A percentile compares a stretch with the other conserved stretches of the same genome.
Conservation (phyloP, 228 moss, liverwort and hornwort genomes). For the Sphagnum magellanicum region DNA sequence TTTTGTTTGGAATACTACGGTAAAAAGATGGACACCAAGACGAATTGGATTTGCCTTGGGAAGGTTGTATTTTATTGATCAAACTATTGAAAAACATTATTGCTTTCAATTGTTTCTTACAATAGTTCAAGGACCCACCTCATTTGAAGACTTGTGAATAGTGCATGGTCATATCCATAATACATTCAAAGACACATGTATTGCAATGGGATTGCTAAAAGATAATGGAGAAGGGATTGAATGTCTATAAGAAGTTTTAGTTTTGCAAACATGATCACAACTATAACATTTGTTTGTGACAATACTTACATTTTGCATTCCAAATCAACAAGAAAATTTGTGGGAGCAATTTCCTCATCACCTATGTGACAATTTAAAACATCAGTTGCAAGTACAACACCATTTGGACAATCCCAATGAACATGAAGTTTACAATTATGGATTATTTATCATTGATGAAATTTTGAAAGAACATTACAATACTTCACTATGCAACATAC, state of each 20-base stretch:
- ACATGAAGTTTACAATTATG: background rate
- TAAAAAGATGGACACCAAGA: background rate
- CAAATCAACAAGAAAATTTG: background rate
- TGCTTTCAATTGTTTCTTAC: background rate
- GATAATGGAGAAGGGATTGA: background rate
- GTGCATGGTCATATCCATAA: background rate
- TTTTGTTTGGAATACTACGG: background rate
- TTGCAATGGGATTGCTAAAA: background rate
- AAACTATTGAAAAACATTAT: background rate
- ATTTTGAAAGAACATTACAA: background rate
- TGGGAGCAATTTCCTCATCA: background rate
- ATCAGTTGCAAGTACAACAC: background rate
- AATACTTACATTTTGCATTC: background rate
- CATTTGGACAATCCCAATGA: background rate
- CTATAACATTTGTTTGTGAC: background rate
- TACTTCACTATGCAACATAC: background rate
- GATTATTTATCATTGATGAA: constrained; percentile 1
- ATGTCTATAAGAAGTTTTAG: background rate
- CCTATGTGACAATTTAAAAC: background rate
- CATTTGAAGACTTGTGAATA: background rate
- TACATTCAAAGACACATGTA: background rate
- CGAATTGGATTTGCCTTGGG: background rate
- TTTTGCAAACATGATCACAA: background rate
- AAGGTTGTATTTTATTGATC: background rate
- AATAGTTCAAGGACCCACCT: constrained; percentile 3